Conservation (phyloP, 257 asterid genomes). For the Fraxinus americana region DNA sequence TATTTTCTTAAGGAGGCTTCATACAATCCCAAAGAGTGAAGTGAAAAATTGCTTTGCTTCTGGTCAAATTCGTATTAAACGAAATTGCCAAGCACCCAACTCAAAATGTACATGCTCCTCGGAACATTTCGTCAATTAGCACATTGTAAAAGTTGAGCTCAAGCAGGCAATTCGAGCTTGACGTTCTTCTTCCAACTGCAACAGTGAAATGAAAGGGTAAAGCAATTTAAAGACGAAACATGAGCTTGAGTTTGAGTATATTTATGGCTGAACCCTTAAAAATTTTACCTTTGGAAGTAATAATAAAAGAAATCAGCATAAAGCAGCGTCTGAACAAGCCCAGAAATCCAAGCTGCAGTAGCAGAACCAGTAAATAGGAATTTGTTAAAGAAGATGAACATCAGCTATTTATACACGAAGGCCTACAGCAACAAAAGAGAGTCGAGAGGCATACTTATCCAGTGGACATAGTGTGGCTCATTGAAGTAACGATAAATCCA, state of each 20-base stretch:
- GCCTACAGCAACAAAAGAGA: neutral
- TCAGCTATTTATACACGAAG: too few species aligned
- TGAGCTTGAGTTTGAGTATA: neutral
- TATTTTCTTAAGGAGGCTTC: too few species aligned
- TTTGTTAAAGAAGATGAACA: too few species aligned
- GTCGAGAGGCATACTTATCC: conserved; percentile 59
- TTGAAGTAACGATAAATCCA: conserved; percentile 95
- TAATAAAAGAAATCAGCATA: conserved; percentile 89
- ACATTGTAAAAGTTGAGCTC: conserved; percentile 21
- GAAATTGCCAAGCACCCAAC: neutral
- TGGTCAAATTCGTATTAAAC: neutral
- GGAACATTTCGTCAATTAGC: too few species aligned
- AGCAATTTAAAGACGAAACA: too few species aligned
- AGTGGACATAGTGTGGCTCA: conserved; percentile 76
- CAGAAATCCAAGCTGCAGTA: conserved; percentile 79
- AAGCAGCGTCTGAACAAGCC: conserved; percentile 74
- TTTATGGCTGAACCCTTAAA: neutral
- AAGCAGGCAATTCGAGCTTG: conserved; percentile 73
- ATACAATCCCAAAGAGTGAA: too few species aligned
- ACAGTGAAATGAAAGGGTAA: neutral
- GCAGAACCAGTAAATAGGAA: neutral
- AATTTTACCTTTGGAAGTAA: conserved; percentile 73
- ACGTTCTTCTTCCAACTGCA: conserved; percentile 76
- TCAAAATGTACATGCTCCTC: neutral
- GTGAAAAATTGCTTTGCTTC: neutral